Base-by-base conservation (phyloP, 441 rosid genomes). In the Populus tomentosa region DNA sequence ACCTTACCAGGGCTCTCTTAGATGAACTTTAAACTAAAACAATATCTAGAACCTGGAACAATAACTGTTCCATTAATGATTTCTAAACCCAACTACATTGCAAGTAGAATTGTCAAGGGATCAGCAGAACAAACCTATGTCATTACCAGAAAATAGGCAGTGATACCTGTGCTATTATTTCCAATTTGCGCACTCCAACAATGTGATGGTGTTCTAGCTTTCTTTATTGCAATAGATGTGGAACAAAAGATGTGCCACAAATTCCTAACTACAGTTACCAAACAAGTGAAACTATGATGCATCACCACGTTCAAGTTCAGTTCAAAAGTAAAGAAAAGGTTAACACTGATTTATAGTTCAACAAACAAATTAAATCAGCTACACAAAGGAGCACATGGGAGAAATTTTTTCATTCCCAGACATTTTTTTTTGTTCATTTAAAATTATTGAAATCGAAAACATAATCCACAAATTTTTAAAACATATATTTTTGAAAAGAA, bases 1-100 rank as follows among this genome's bases (percentile, higher is more conserved):
- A 71, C 66, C 90, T 87, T 88, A 88, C 92, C 92, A 86, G 83
- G 81, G 83, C 70, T 73, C 69, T 75, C 83, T 83, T 74, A 63
- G 68, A 77, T 62, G 79, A 82, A 70, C 73, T 86, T 81, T 82
- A 77, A 76, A 62, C 77, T 79, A 80, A 74, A 75, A 78, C 64
- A 75, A 46, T 72, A 81, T 82, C 89, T 75, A 85, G 70, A 80
- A 74, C 66, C 66, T 13, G 33, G 76, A 82, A 69, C 75, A 66
- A 71, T 72, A 56, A 56, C 21, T 7, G 3, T n/a, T 42, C 72
- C 80, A 68, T 56, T 18, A 26, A 77, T 78, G 80, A 78, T 77
- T 78, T 82, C 84, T 85, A 79, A 80, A 67, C 77, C 66, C 66
- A 74, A 66, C 77, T 63, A 75, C 64, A 78, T 46, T 73, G 69